phyloP scores from a whole-genome alignment of 2,329 filamentous ascomycete genomes.

The Sarocladiaceae sp. region DNA sequence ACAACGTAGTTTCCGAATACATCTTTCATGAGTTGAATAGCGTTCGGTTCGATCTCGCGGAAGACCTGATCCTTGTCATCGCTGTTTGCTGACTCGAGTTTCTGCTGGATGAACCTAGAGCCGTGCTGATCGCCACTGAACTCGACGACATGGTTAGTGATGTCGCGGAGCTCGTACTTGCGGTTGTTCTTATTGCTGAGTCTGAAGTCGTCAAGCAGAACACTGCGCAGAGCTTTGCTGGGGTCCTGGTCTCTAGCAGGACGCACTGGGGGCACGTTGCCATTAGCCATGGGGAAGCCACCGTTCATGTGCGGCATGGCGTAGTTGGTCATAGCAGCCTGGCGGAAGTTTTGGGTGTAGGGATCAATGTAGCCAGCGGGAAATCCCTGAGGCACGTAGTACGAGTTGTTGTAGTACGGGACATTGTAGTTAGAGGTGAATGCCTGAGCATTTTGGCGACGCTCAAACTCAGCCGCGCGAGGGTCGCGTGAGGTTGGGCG shows the following conservation, averaged over 20 bases:
- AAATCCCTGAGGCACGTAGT: conserved; percentile 30
- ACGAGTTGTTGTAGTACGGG: conserved; percentile 28
- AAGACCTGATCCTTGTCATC: conserved; percentile 94
- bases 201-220: conserved; percentile 75
- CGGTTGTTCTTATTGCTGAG: conserved; percentile 66
- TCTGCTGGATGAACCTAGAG: conserved; percentile 91
- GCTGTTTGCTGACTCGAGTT: conserved; percentile 87
- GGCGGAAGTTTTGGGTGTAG: conserved; percentile 28
- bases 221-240: conserved; percentile 61
- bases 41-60: conserved; percentile 78
- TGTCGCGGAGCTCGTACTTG: conserved; percentile 82
- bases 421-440: conserved; percentile 22
- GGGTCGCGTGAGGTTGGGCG: conserved; percentile 26
- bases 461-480: conserved; percentile 32
- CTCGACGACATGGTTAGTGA: conserved; percentile 83
- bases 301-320: conserved; percentile 28
- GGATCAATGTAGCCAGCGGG: conserved; percentile 29
- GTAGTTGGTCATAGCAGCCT: conserved; percentile 26
- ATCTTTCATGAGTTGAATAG: conserved; percentile 87
- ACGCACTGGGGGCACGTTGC: conserved; percentile 24
- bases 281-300: conserved; percentile 19
- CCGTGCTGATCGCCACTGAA: conserved; percentile 96
- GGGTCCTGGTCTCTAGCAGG: conserved; percentile 53
- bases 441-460: conserved; percentile 29
- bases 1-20: conserved; percentile 98